These are phyloP conservation scores for Lactarius sp. DNA, from an alignment of 768 basidiomycete genomes.

Conservation along the genomic window DNA sequence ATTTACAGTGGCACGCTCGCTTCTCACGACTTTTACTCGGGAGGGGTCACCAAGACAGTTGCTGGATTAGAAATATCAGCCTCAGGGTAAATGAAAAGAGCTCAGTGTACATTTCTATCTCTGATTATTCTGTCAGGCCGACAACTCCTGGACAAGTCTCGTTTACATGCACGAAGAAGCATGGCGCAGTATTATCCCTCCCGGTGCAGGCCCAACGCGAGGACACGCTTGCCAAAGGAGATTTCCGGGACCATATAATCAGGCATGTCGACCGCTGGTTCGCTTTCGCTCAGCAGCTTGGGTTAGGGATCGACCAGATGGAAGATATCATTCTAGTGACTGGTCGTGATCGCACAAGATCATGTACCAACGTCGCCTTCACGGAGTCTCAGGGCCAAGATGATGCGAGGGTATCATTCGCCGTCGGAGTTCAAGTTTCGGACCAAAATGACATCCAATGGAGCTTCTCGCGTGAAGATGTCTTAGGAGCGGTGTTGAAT, in stretches of 20 bases:
- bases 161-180: neutral
- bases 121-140: neutral
- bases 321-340: slow-evolving; percentile 10
- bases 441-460: neutral
- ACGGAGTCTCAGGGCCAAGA: neutral
- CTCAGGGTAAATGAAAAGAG: neutral
- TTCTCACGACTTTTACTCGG: neutral
- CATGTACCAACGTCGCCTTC: slow-evolving; percentile 2
- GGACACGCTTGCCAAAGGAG: neutral
- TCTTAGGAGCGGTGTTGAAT: neutral
- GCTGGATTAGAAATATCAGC: neutral
- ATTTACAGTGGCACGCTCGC: neutral
- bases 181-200: slow-evolving; percentile 4
- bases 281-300: neutral
- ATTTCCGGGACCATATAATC: neutral
- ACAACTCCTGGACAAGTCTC: neutral
- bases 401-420: neutral
- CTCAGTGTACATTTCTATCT: neutral
- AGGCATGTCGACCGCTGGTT: slow-evolving; percentile 4
- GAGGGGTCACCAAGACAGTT: neutral
- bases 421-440: neutral
- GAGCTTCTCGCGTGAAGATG: neutral
- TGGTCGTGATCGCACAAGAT: neutral
- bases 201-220: neutral
- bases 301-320: neutral